Conservation (phyloP, 2,329 filamentous ascomycete species). For the Allantophomopsis lycopodina region DNA sequence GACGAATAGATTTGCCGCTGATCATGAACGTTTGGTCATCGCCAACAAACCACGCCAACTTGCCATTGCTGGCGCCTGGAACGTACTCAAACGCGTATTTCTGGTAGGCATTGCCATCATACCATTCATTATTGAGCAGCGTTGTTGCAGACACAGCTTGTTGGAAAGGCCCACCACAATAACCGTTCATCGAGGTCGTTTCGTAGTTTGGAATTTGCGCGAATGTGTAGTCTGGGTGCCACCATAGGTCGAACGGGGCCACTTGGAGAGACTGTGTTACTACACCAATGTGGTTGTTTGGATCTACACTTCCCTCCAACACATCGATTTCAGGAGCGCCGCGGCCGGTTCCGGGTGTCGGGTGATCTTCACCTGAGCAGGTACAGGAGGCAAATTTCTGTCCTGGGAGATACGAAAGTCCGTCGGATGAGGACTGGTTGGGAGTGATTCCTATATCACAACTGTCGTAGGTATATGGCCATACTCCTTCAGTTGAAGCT, state of each 20-base stretch:
- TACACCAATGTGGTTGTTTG: conserved; percentile 18
- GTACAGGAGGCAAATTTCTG: conserved; percentile 56
- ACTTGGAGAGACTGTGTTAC: conserved; percentile 22
- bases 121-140: conserved; percentile 39
- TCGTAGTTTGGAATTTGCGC: conserved; percentile 33
- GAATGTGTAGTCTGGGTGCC: conserved; percentile 35
- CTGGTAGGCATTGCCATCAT: conserved; percentile 36
- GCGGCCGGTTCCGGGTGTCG: conserved; percentile 47
- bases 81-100: conserved; percentile 40
- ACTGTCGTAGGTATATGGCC: conserved; percentile 37
- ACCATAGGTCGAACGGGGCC: conserved; percentile 26
- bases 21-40: conserved; percentile 34
- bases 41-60: conserved; percentile 37
- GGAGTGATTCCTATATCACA: conserved; percentile 54
- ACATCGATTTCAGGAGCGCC: conserved; percentile 60
- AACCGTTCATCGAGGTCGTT: conserved; percentile 33
- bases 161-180: conserved; percentile 38
- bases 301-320: conserved; percentile 41
- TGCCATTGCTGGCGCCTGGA: conserved; percentile 26
- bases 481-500: conserved; percentile 35
- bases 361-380: conserved; percentile 49
- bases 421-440: conserved; percentile 54
- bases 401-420: conserved; percentile 51
- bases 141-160: conserved; percentile 41
- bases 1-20: conserved; percentile 34